Conservation (phyloP, 352 stramenopile genomes). For the Blastocystis sp. region DNA sequence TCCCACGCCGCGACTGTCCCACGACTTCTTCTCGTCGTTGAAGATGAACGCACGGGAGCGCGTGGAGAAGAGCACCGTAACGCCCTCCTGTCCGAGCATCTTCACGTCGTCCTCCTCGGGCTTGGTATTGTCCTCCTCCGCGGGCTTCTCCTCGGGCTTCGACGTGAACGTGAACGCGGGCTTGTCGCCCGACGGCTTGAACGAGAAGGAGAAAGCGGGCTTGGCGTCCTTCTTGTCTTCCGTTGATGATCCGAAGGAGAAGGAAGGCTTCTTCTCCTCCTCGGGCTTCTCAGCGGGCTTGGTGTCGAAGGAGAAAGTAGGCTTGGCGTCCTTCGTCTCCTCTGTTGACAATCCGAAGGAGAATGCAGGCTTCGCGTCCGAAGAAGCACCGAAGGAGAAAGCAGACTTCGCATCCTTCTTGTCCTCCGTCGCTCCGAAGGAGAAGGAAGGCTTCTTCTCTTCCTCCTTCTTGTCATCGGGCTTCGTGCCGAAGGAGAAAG, state of each 20-base stretch:
- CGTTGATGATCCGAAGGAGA: neutral
- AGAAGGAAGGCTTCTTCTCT: neutral
- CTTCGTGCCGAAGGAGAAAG: neutral
- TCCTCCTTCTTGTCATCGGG: neutral
- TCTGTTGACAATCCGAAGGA: neutral
- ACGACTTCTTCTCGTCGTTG: neutral
- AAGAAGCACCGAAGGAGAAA: neutral
- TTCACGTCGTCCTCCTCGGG: neutral
- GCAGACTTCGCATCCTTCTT: neutral
- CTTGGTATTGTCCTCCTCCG: neutral
- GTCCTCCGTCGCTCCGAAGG: neutral
- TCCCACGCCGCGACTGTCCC: constrained; percentile 18
- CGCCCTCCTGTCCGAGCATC: constrained; percentile 5
- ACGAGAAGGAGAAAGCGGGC: neutral
- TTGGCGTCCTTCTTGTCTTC: neutral
- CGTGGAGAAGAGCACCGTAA: neutral
- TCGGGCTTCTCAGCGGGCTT: neutral
- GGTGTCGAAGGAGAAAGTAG: neutral
- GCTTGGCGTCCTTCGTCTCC: neutral
- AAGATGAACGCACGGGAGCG: neutral
- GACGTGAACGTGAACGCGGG: neutral
- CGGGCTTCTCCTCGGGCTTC: neutral
- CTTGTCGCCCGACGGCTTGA: neutral
- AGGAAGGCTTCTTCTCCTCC: neutral
- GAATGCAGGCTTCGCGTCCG: neutral